Percentiles rank a stretch among this genome's conserved stretches.
These are phyloP conservation scores for Solanum microdontum DNA, from an alignment of 257 asterid genomes.

Conservation along the genomic window DNA sequence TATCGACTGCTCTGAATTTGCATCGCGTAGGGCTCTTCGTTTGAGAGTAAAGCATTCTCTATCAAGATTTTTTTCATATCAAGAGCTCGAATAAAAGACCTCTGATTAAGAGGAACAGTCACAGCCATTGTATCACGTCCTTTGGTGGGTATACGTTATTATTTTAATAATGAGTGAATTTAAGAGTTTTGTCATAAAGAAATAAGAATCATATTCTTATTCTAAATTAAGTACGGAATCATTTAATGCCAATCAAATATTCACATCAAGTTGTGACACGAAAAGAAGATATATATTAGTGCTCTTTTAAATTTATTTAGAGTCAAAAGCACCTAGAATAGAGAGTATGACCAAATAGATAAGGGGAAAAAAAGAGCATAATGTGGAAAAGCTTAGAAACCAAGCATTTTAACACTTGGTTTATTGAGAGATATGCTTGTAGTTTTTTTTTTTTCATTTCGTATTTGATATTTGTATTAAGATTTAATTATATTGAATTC, in stretches of 20 bases:
- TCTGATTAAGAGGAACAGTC: too few relatives aligned
- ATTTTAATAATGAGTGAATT: neutral
- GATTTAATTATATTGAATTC: neutral
- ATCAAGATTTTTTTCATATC: too few relatives aligned
- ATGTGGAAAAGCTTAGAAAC: neutral
- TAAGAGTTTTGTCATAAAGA: neutral
- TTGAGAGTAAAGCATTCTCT: too few relatives aligned
- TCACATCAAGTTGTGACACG: neutral
- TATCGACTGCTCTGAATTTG: too few relatives aligned
- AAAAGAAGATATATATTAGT: neutral
- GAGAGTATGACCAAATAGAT: neutral
- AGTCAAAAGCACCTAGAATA: neutral
- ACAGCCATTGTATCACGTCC: neutral
- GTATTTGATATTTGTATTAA: neutral
- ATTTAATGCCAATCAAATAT: neutral
- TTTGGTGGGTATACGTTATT: neutral
- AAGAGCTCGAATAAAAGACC: too few relatives aligned
- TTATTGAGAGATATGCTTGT: neutral
- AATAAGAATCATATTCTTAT: neutral
- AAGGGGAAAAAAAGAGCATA: neutral
- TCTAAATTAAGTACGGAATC: neutral
- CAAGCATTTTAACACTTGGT: conserved; percentile 8
- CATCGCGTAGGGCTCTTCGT: too few relatives aligned
- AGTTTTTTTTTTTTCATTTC: neutral
- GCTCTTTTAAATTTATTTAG: neutral